Percentiles rank a stretch among this genome's conserved stretches.
Conservation (phyloP, 768 basidiomycete species). For the Lactarius deliciosus region DNA sequence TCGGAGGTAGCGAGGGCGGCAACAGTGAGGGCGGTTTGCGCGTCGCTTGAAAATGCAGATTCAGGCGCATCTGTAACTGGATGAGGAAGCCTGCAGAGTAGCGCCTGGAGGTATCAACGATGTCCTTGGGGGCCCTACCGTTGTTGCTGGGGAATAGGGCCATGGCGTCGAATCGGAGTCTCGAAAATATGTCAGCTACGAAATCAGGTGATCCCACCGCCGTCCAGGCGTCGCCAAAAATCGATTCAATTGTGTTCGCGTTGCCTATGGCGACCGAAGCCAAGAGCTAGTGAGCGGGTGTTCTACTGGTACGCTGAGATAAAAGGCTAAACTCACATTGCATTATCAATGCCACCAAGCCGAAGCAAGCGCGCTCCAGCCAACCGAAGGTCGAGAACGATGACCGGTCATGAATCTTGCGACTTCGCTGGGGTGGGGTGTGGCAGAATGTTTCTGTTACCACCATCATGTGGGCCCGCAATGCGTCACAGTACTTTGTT, state of each 20-base stretch:
- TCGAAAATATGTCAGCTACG: neutral
- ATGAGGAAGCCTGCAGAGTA: slow-evolving; percentile 10
- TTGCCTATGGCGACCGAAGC: neutral
- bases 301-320: too few species aligned
- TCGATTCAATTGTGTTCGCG: slow-evolving; percentile 1
- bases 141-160: neutral
- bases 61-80: neutral
- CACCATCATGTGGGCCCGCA: neutral
- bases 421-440: neutral
- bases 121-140: neutral
- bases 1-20: neutral
- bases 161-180: too few species aligned
- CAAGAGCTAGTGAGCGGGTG: neutral
- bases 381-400: neutral
- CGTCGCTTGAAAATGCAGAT: neutral
- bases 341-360: slow-evolving; percentile 13
- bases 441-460: neutral
- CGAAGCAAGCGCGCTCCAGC: slow-evolving; percentile 16
- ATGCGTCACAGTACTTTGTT: neutral
- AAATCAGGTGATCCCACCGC: neutral
- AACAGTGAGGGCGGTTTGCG: neutral
- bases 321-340: slow-evolving; percentile 8
- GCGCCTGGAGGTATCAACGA: neutral
- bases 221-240: slow-evolving; percentile 9
- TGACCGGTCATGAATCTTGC: neutral